A percentile compares a stretch with the other conserved stretches of the same genome.
These are phyloP conservation scores for Thermochaetoides dissita DNA, from an alignment of 2,329 filamentous ascomycete genomes.

Conservation along the genomic window DNA sequence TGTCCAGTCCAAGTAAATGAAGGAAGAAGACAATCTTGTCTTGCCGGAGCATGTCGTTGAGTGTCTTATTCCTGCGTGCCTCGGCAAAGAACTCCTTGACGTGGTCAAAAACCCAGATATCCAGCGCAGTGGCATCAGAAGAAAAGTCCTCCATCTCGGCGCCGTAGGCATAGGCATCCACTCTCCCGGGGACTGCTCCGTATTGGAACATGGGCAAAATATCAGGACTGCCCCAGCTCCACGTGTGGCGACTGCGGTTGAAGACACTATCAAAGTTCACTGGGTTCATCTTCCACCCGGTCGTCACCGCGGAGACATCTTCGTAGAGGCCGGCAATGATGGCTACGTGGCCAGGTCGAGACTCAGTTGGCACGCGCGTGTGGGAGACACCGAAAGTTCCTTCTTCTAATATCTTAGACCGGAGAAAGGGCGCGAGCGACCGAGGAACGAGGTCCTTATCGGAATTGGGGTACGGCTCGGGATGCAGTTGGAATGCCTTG, in stretches of 20 bases:
- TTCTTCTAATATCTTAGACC: constrained; percentile 73
- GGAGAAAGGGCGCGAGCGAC: constrained; percentile 78
- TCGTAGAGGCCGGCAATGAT: constrained; percentile 94
- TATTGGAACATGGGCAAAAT: constrained; percentile 95
- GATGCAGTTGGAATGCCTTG: constrained; percentile 90
- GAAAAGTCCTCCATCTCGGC: constrained; percentile 85
- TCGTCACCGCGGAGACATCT: constrained; percentile 92
- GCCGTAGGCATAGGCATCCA: constrained; percentile 76
- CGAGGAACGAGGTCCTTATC: constrained; percentile 56
- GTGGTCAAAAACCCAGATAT: constrained; percentile 90
- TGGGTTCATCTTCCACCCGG: constrained; percentile 95
- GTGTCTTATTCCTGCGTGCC: constrained; percentile 61
- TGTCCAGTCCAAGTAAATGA: constrained; percentile 84
- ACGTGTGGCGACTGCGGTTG: constrained; percentile 90
- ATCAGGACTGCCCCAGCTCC: constrained; percentile 98
- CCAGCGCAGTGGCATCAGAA: constrained; percentile 63
- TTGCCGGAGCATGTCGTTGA: constrained; percentile 58
- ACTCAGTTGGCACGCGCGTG: constrained; percentile 92
- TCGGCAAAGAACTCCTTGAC: constrained; percentile 77
- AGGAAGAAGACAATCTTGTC: constrained; percentile 92
- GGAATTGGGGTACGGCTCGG: constrained; percentile 63
- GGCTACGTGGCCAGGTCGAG: constrained; percentile 87
- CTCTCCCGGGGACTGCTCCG: constrained; percentile 73
- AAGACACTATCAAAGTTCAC: constrained; percentile 99
- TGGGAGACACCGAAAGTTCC: constrained; percentile 97